Percentiles rank a stretch among this genome's conserved stretches.
These are phyloP conservation scores for Microdochium nivale DNA, from an alignment of 2,329 filamentous ascomycete genomes.

Conservation along the genomic window DNA sequence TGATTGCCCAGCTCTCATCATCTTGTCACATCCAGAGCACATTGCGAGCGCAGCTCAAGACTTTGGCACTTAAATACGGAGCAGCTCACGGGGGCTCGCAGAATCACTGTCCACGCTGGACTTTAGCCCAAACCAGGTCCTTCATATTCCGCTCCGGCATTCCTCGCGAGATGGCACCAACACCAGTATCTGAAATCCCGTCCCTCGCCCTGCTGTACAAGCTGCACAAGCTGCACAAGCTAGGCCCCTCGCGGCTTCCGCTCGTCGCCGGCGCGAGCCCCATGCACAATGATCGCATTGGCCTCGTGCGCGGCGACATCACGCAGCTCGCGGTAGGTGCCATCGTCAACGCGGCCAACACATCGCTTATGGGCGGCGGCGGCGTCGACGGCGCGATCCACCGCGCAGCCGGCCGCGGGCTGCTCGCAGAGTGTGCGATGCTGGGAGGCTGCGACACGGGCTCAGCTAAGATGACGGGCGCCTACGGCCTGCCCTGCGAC, in stretches of 20 bases:
- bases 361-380: conserved; percentile 70
- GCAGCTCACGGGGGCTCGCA: too few species aligned
- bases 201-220: conserved; percentile 60
- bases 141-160: conserved; percentile 10
- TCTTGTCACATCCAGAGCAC: not conserved
- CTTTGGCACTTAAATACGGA: too few species aligned
- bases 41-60: not conserved
- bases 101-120: too few species aligned
- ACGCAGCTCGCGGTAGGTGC: conserved; percentile 69
- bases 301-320: conserved; percentile 68
- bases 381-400: conserved; percentile 90
- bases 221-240: conserved; percentile 39
- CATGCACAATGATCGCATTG: conserved; percentile 60
- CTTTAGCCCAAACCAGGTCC: not conserved
- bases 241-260: conserved; percentile 21
- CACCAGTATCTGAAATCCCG: conserved; percentile 46
- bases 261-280: conserved; percentile 13
- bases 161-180: conserved; percentile 25
- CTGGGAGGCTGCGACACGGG: conserved; percentile 70
- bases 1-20: not conserved
- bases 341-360: conserved; percentile 91
- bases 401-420: conserved; percentile 60
- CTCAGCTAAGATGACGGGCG: conserved; percentile 72
- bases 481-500: conserved; percentile 65
- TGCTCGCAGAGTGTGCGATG: conserved; percentile 62